Evolutionary conservation across 352 stramenopile genomes (phyloP), one percentile per base, ranked within the genome.

Genomic region (Phytophthora lateralis): DNA sequence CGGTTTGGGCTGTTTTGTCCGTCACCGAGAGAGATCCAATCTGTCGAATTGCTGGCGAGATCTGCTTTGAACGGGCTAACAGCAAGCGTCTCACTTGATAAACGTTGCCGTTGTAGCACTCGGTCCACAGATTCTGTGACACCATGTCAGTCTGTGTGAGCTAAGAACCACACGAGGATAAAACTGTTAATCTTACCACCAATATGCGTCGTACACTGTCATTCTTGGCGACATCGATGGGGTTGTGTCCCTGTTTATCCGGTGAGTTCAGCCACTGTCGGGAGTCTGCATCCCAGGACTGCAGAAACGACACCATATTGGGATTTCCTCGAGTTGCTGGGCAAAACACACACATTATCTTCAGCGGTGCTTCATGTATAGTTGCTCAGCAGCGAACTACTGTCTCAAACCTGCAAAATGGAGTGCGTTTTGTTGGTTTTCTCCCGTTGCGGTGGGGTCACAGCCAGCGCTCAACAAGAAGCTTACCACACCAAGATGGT

Each of bases 211-310:
- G 58, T n/a, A 65, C 57, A 0, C 26, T 17, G 9, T 78, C 60
- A 18, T 42, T 80, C 18, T 55, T 70, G 9, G 76, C 61, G 1
- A 87, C 35, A 41, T 78, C 64, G 8, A 58, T 41, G 1, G 82
- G 77, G 9, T 76, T 73, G 18, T 69, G 70, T 4, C 80, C 76
- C 0, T 76, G 76, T 4, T 66, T 57, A 34, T 84, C 78, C 12
- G 56, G 45, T 5, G 37, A 54, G 1, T 68, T 34, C 6, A 42
- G 45, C 78, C 80, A 86, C 4, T 75, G 35, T 1, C 57, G 44
- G 0, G 17, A 55, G 8, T 74, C 71, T 24, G 69, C 76, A 47
- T 91, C 82, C 79, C 79, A 91, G 6, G 72, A 73, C 29, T 71
- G 26, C 4, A 91, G 52, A 46, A 82, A 82, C 0, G 34, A 11